Conservation (phyloP, 2,329 filamentous ascomycete species). For the Botrytis sinoallii region DNA sequence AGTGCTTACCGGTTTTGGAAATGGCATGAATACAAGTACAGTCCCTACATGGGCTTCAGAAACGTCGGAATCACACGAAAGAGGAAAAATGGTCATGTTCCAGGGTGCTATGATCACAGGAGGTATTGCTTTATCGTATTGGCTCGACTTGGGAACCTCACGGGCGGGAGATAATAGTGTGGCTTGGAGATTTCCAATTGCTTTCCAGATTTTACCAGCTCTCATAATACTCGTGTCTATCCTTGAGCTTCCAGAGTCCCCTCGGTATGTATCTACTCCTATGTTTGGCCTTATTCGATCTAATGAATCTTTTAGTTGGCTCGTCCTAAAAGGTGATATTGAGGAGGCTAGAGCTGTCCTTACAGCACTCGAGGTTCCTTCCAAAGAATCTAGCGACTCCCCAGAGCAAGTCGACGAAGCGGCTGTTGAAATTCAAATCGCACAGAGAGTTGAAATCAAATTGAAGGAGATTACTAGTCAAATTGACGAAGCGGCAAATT, state of each 20-base stretch:
- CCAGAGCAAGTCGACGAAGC: conserved; percentile 1
- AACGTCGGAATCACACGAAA: conserved; percentile 19
- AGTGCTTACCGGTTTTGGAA: conserved; percentile 71
- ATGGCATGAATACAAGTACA: conserved; percentile 55
- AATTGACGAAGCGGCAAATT: not conserved
- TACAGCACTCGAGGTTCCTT: conserved; percentile 20
- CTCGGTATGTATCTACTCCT: conserved; percentile 21
- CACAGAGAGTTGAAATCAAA: not conserved
- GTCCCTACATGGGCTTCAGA: conserved; percentile 34
- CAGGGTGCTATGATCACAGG: conserved; percentile 20
- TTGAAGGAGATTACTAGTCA: conserved; percentile 36
- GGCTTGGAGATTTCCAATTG: conserved; percentile 22
- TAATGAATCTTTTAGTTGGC: conserved; percentile 32
- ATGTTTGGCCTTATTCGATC: not conserved
- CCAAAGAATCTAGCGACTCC: conserved; percentile 43
- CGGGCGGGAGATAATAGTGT: conserved; percentile 1
- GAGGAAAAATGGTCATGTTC: conserved; percentile 22
- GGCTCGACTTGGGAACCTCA: conserved; percentile 19
- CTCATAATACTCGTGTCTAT: conserved; percentile 17
- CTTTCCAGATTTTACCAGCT: conserved; percentile 20
- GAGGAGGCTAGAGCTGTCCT: conserved; percentile 40
- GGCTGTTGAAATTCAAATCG: not conserved
- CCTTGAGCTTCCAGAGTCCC: conserved; percentile 39
- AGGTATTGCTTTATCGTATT: conserved; percentile 20
- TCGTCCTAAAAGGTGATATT: conserved; percentile 36